Evolutionary conservation across 2,329 filamentous ascomycete species (phyloP), one percentile per base, ranked within the genome.

Genomic region (Paradendryphiella salina): DNA sequence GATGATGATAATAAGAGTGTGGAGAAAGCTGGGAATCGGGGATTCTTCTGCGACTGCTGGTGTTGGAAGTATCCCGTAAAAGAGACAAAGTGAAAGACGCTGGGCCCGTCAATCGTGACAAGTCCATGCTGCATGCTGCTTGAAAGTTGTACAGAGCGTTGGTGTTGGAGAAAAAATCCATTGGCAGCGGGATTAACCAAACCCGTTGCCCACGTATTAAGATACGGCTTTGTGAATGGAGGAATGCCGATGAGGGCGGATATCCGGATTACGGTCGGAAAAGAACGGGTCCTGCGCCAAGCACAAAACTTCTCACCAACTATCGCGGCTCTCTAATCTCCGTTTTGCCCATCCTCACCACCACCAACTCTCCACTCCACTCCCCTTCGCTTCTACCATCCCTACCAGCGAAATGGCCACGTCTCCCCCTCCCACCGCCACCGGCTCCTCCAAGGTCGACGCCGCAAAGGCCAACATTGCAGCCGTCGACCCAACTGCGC

Each of bases 391-490:
- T 51, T 34, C 40, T 51, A 51, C 43, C 28, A 15, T 52, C 49
- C 51, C 54, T 36, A 51, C 26, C 48, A 59, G 55, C 59, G 56
- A 56, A 52, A 71, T 70, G 69, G 56, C 68, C 53, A 67, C 67
- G 59, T 49, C 57, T 50, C 64, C 74, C 58, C 77, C 78, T 47
- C 75, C 77, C 38, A 70, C 74, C 55, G 75, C 77, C 47, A 81
- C 79, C 53, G 75, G 78, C 73, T 79, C 77, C 63, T 62, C 67
- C 64, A 81, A 82, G 76, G 67, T 82, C 57, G 79, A 82, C 62
- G 77, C 77, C 65, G 66, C 77, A 62, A 79, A 81, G 72, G 74
- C 78, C 61, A 73, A 70, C 43, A 65, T 76, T 54, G 68, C 72
- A 36, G 78, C 79, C 52, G 66, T 69, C 39, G 70, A 77, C 60